A percentile compares a stretch with the other conserved stretches of the same genome.
Conservation (phyloP, 305 asterid species). For the Solanum hybrid region DNA sequence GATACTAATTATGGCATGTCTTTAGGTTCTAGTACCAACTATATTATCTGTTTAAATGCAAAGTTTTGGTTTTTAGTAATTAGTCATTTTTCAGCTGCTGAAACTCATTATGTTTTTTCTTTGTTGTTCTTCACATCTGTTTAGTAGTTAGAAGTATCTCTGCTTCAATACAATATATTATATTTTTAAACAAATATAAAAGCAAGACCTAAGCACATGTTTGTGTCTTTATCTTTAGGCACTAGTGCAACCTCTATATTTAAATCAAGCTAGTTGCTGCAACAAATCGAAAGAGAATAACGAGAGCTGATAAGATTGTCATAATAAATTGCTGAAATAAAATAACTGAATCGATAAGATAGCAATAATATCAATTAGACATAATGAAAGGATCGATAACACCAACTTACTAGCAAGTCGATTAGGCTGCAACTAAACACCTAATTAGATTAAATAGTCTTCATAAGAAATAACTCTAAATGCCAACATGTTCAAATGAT, state of each 20-base stretch:
- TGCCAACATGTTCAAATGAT: background rate
- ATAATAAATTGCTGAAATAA: too few relatives aligned
- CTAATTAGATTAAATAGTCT: background rate
- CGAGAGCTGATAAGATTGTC: background rate
- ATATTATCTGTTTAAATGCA: constrained; percentile 11
- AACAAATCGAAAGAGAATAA: background rate
- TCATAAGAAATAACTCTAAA: background rate
- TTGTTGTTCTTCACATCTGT: background rate
- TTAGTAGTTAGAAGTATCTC: background rate
- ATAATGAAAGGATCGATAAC: too few relatives aligned
- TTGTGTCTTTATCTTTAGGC: background rate
- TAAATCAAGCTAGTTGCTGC: background rate
- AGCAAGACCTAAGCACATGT: background rate
- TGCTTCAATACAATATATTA: background rate
- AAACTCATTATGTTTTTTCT: constrained; percentile 20
- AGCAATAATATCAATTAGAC: background rate
- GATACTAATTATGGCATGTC: background rate
- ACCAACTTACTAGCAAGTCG: background rate
- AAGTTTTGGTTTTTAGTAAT: constrained; percentile 18
- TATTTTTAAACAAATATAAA: background rate
- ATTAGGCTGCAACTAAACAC: background rate
- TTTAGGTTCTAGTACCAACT: background rate
- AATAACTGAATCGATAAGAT: too few relatives aligned
- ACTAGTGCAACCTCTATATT: background rate
- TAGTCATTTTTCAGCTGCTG: constrained; percentile 7